Evolutionary conservation across 768 basidiomycete genomes (phyloP), one percentile per base, ranked within the genome.

Genomic region (Tylopilus rubrobrunneus): DNA sequence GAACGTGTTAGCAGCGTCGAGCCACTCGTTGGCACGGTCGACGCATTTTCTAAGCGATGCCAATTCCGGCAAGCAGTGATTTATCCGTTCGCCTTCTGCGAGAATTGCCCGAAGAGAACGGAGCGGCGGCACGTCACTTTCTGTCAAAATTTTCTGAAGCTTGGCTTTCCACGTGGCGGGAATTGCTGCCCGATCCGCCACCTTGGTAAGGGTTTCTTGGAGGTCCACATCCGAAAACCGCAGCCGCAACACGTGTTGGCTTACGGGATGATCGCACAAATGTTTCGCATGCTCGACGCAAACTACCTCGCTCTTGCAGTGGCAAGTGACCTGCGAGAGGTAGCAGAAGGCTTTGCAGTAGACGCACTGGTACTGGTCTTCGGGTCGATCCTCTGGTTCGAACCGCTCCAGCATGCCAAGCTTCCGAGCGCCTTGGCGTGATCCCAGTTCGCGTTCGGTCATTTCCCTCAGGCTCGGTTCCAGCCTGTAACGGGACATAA

Each of bases 271-370:
- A 45, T 73, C 81, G 73, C 95, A 98, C 17, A 96, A 78, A 21
- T 85, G 75, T 34, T 86, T 77, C 29, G 79, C 79, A 71, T 98
- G 96, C 52, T 95, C 89, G 46, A 89, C 81, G 68, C 97, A 99
- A 12, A 86, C 83, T 33, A 96, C 84, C 57, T 84, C 81, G 49
- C 71, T 81, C 41, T 86, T 86, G 77, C 92, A 94, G 31, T 75
- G 73, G 67, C 92, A 94, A 53, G 82, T 85, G 66, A 98, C 77
- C 65, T 97, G 95, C 2, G 97, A 94, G 40, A 99, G 83, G 69
- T 97, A 98, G 71, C 89, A 94, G 72, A 96, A 98, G 5, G 78
- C 82, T 67, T 97, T 95, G 87, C 97, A 98, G 58, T 88, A 73
- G 47, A 78, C 74, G 78, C 97, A 99, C 70, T 98, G 97, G 70